Conservation (phyloP, 2,329 filamentous ascomycete species). For the Clonostachys rosea region DNA sequence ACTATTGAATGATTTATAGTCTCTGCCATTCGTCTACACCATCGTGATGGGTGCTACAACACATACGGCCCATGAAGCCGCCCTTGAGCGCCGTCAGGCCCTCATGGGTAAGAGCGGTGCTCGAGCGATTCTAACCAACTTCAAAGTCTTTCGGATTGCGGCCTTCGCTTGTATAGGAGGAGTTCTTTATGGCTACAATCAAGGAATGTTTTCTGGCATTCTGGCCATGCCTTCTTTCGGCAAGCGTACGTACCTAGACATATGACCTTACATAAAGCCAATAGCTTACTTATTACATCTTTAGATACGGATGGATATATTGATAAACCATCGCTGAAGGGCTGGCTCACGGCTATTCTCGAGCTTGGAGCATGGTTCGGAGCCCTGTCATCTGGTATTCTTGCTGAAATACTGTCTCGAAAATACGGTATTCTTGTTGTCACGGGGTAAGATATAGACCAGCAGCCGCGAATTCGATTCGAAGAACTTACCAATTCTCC, state of each 20-base stretch:
- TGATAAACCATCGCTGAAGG: slow-evolving; percentile 48
- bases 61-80: slow-evolving; percentile 38
- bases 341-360: slow-evolving; percentile 62
- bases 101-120: slow-evolving; percentile 50
- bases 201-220: slow-evolving; percentile 60
- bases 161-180: slow-evolving; percentile 60
- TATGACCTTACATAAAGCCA: background rate
- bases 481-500: slow-evolving; percentile 6
- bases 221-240: slow-evolving; percentile 51
- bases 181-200: slow-evolving; percentile 67
- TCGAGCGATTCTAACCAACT: slow-evolving; percentile 51
- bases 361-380: slow-evolving; percentile 78
- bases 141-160: slow-evolving; percentile 55
- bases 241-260: slow-evolving; percentile 29
- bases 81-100: slow-evolving; percentile 43
- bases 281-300: background rate
- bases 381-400: slow-evolving; percentile 61
- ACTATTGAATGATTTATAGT: no score
- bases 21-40: no score
- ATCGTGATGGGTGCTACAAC: no score
- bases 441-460: slow-evolving; percentile 19
- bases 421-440: slow-evolving; percentile 68
- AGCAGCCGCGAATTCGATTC: background rate
- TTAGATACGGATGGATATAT: slow-evolving; percentile 49
- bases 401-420: slow-evolving; percentile 66